Evolutionary conservation across 306 rosid species (phyloP).

Genomic region (Cicer chorassanicum): DNA sequence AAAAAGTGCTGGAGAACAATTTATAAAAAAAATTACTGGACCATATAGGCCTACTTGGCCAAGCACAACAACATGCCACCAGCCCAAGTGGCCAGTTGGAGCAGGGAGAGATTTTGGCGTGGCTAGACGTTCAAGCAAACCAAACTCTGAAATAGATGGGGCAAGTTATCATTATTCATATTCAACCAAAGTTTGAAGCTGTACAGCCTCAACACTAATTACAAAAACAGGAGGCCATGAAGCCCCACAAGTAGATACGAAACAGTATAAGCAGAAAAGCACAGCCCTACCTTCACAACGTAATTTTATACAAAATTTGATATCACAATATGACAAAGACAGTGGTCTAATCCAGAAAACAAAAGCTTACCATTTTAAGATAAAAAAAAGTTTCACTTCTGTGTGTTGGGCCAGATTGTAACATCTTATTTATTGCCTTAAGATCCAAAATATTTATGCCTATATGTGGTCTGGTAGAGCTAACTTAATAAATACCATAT

Average conservation of each 20-base stretch:
- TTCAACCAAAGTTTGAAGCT: conserved; percentile 1
- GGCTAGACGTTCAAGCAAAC: conserved; percentile 5
- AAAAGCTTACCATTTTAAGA: conserved; percentile 8
- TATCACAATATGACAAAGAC: conserved; percentile 19
- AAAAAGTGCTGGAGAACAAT: neutral
- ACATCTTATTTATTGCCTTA: conserved; percentile 13
- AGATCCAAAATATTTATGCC: neutral
- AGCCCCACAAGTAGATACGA: conserved; percentile 14
- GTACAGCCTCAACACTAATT: conserved; percentile 15
- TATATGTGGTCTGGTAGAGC: neutral
- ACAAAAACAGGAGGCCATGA: neutral
- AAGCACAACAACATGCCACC: neutral
- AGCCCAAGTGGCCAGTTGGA: too few species aligned
- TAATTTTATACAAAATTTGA: neutral
- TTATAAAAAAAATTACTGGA: neutral
- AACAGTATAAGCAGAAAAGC: neutral
- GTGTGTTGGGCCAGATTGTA: conserved; percentile 4
- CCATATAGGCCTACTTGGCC: neutral
- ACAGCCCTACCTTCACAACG: neutral
- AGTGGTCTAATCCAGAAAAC: conserved; percentile 33
- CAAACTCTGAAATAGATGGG: conserved; percentile 12
- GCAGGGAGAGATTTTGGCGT: too few species aligned
- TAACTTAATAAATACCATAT: neutral
- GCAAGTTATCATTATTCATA: neutral
- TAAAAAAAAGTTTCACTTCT: conserved; percentile 7